These are phyloP conservation scores for Salix dunnii DNA, from an alignment of 345 rosid species.

Conservation along the genomic window DNA sequence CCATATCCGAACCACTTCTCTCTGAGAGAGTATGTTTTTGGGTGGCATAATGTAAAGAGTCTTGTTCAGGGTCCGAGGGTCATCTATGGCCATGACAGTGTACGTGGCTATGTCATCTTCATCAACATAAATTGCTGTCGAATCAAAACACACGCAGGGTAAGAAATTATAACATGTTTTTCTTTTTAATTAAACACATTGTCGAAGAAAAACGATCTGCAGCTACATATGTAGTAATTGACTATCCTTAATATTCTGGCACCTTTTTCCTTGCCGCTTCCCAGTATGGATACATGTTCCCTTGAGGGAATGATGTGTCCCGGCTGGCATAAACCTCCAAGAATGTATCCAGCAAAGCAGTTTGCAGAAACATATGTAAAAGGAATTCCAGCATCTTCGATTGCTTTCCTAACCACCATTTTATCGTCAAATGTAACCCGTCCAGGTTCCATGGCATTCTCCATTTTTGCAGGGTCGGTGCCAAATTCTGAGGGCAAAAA, in stretches of 20 bases:
- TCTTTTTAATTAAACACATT: neutral
- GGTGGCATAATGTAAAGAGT: constrained; percentile 47
- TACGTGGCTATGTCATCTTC: constrained; percentile 58
- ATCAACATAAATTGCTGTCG: constrained; percentile 46
- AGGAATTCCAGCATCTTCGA: constrained; percentile 46
- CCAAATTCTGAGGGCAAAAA: constrained; percentile 61
- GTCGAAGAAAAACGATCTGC: neutral
- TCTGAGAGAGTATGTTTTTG: constrained; percentile 46
- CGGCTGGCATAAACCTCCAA: constrained; percentile 54
- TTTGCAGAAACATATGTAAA: constrained; percentile 50
- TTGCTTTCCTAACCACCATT: constrained; percentile 50
- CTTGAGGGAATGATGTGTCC: constrained; percentile 48
- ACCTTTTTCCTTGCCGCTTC: constrained; percentile 50
- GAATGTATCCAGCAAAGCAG: constrained; percentile 57
- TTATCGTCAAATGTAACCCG: constrained; percentile 53
- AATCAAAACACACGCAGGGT: neutral
- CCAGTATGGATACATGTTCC: constrained; percentile 36
- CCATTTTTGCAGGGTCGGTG: constrained; percentile 48
- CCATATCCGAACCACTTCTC: constrained; percentile 48
- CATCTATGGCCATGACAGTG: constrained; percentile 36
- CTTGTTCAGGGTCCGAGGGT: constrained; percentile 49
- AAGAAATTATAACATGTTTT: neutral
- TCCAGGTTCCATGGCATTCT: constrained; percentile 52
- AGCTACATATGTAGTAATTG: no score
- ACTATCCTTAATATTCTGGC: neutral